These are phyloP conservation scores for Fonsecaea multimorphosa DNA, from an alignment of 2,329 filamentous ascomycete genomes.

Conservation along the genomic window DNA sequence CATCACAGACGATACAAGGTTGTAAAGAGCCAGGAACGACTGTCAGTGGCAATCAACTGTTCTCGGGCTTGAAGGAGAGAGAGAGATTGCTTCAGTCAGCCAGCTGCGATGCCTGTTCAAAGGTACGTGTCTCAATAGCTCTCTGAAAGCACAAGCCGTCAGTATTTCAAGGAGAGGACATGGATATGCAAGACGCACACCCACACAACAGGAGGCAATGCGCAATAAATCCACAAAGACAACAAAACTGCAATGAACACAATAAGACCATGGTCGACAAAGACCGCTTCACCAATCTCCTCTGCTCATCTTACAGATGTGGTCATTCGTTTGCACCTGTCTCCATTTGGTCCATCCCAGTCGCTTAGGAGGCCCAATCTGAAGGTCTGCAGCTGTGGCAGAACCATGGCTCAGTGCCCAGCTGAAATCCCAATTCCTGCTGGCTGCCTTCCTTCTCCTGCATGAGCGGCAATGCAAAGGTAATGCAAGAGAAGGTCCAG, in stretches of 20 bases:
- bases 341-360: constrained; percentile 20
- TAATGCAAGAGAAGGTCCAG: constrained; percentile 18
- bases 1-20: not conserved
- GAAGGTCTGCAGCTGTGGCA: constrained; percentile 22
- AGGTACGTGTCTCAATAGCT: not conserved
- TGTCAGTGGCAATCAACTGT: not conserved
- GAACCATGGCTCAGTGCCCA: constrained; percentile 34
- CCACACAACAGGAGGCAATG: constrained; percentile 20
- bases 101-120: not conserved
- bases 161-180: constrained; percentile 1
- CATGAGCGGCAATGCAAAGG: constrained; percentile 10
- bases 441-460: constrained; percentile 26
- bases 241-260: constrained; percentile 18
- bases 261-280: constrained; percentile 22
- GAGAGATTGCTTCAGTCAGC: constrained; percentile 3
- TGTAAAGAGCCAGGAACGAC: not conserved
- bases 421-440: constrained; percentile 38
- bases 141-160: not conserved
- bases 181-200: constrained; percentile 5
- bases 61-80: too few relatives aligned
- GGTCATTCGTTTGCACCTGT: constrained; percentile 27
- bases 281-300: constrained; percentile 28
- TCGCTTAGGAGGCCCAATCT: constrained; percentile 22
- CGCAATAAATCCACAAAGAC: constrained; percentile 24
- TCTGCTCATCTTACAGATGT: constrained; percentile 30